A percentile compares a stretch with the other conserved stretches of the same genome.
Evolutionary conservation across 164 flowering plant genomes (phyloP).

Genomic region (Piper longum): DNA sequence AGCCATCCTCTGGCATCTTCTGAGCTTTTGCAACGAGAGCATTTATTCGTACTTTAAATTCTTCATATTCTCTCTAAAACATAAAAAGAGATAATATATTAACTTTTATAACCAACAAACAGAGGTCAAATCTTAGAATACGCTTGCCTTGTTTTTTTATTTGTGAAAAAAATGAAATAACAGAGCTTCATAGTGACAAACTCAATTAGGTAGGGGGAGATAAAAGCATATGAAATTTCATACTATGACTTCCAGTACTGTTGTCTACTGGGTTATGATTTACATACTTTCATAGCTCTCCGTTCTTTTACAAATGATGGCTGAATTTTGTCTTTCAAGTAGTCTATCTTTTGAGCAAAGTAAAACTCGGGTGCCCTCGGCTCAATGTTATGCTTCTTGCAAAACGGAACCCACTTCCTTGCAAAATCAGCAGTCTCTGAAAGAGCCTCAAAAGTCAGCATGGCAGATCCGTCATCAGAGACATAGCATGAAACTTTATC

Average conservation of each 20-base stretch:
- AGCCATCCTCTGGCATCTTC: constrained; percentile 90
- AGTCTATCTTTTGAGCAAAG: constrained; percentile 89
- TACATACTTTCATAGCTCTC: constrained; percentile 79
- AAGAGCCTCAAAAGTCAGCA: constrained; percentile 90
- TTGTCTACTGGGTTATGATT: neutral
- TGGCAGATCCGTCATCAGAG: constrained; percentile 97
- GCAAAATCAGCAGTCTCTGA: constrained; percentile 98
- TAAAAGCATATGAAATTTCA: neutral
- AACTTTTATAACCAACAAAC: neutral
- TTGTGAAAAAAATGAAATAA: too few relatives aligned
- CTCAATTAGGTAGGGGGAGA: neutral
- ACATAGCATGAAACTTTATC: constrained; percentile 98
- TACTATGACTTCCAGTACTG: neutral
- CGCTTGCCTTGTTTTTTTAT: too few relatives aligned
- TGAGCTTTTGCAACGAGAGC: constrained; percentile 91
- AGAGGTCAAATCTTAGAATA: too few relatives aligned
- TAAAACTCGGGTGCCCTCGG: constrained; percentile 98
- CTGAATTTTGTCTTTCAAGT: constrained; percentile 86
- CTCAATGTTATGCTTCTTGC: constrained; percentile 89
- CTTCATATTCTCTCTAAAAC: constrained; percentile 89
- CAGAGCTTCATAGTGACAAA: neutral
- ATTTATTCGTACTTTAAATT: constrained; percentile 85
- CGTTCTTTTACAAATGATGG: constrained; percentile 98
- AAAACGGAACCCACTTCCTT: constrained; percentile 96
- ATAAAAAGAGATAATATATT: neutral